Base-by-base conservation (phyloP, 352 stramenopile genomes). In the Globisporangium spiculum region DNA sequence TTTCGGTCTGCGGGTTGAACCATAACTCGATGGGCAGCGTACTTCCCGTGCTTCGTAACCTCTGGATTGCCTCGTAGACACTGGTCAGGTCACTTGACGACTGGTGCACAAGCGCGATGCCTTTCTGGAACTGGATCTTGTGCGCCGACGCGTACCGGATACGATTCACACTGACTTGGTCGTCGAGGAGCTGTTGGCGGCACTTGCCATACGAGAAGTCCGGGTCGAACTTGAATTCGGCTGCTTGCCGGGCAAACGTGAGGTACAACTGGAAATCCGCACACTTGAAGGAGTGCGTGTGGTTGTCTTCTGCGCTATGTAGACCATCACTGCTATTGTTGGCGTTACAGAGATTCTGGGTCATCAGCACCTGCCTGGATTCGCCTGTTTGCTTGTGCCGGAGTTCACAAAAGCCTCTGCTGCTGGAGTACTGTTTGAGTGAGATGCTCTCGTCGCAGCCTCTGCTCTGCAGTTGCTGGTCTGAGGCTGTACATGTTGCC, bases 1-100 rank as follows among this genome's bases (percentile, higher is more conserved):
- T 46, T 9, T 46, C 1, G 10, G 38, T 46, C 10, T 65, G 70
- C 2, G 69, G 46, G n/a, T 68, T 77, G 66, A 84, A 90, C 78
- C 83, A 93, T 27, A 93, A 63, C 58, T 93, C 85, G 12, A 93
- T 66, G 0, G 83, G 81, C 18, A 93, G 55, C 32, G 38, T 71
- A 57, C 75, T 88, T 4, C 73, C 73, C 27, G 73, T 60, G 10
- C 60, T 24, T 1, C 78, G 64, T 22, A 90, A 60, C 6, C 62
- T 75, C 1, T 70, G 68, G 7, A 91, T 60, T 10, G 68, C 77
- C 7, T 74, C 77, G 59, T 77, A 86, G 10, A 78, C 83, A 32
- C 80, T 78, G 0, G 66, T 57, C n/a, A 89, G 64, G 56, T 56
- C 79, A 70, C n/a, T 75, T 69, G 3, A 76, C 66, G 46, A 79